Conservation (phyloP, 495 filamentous ascomycete genomes). For the Penicillium roqueforti region DNA sequence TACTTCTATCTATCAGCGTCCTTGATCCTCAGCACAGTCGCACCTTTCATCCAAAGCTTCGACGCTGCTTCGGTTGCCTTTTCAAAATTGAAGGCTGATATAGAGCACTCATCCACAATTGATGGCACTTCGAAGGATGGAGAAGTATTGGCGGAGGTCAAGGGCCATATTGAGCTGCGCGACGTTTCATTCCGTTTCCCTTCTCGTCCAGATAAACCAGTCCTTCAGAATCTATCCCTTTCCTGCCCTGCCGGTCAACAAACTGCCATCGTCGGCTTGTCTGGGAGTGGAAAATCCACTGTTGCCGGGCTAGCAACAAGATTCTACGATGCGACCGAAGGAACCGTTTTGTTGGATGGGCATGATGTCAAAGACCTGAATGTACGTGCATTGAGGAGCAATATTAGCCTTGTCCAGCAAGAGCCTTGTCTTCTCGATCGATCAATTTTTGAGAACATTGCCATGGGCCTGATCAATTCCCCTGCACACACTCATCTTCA, state of each 20-base stretch:
- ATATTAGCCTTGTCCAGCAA: slow-evolving; percentile 60
- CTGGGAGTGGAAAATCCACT: slow-evolving; percentile 67
- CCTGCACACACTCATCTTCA: slow-evolving; percentile 35
- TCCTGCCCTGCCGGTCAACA: slow-evolving; percentile 45
- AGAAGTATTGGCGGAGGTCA: slow-evolving; percentile 27
- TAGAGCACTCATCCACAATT: slow-evolving; percentile 47
- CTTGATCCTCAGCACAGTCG: slow-evolving; percentile 57
- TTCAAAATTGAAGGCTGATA: slow-evolving; percentile 44
- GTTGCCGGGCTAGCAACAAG: slow-evolving; percentile 51
- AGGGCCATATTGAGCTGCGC: slow-evolving; percentile 43
- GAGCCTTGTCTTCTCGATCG: slow-evolving; percentile 58
- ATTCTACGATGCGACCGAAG: slow-evolving; percentile 40
- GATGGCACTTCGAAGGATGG: slow-evolving; percentile 37
- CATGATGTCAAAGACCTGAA: slow-evolving; percentile 52
- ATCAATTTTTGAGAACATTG: slow-evolving; percentile 65
- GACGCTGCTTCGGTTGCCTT: slow-evolving; percentile 51
- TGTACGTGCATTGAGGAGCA: slow-evolving; percentile 48
- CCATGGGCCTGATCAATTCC: slow-evolving; percentile 56
- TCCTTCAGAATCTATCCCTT: slow-evolving; percentile 14
- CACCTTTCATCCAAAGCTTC: slow-evolving; percentile 57
- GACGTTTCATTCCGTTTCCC: slow-evolving; percentile 59
- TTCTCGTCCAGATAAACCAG: slow-evolving; percentile 49
- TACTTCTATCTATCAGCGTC: slow-evolving; percentile 37
- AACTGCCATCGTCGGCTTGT: slow-evolving; percentile 63
- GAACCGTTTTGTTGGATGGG: slow-evolving; percentile 48